A percentile compares a stretch with the other conserved stretches of the same genome.
Conservation (phyloP, 2,329 filamentous ascomycete genomes). For the Metarhizium brunneum region DNA sequence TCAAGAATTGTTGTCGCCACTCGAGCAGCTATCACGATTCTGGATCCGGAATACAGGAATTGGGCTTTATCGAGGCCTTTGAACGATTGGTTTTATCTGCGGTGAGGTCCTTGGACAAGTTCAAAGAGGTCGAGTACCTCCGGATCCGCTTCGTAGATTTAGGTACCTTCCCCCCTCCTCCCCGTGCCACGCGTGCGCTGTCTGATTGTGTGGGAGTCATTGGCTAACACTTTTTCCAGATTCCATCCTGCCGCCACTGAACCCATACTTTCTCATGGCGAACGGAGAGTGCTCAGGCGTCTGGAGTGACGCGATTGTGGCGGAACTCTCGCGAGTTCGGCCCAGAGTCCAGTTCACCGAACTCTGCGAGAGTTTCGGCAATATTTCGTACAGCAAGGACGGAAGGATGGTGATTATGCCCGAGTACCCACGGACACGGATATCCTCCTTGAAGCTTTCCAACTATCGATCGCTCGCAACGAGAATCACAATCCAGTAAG, state of each 20-base stretch:
- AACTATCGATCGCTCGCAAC: conserved; percentile 44
- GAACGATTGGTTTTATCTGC: conserved; percentile 58
- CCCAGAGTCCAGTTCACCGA: conserved; percentile 51
- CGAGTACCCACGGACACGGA: conserved; percentile 41
- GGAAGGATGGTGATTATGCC: conserved; percentile 47
- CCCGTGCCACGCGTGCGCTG: too few relatives aligned
- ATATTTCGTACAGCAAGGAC: conserved; percentile 49
- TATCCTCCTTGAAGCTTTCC: conserved; percentile 46
- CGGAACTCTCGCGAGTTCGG: conserved; percentile 47
- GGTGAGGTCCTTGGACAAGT: conserved; percentile 48
- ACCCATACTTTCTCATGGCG: conserved; percentile 61
- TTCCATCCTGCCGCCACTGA: conserved; percentile 59
- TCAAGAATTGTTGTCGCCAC: conserved; percentile 64
- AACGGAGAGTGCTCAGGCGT: conserved; percentile 56
- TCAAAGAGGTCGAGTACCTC: conserved; percentile 52
- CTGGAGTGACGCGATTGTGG: conserved; percentile 61
- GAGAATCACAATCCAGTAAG: conserved; percentile 27
- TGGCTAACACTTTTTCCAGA: conserved; percentile 31
- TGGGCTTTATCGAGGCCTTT: conserved; percentile 63
- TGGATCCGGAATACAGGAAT: conserved; percentile 61
- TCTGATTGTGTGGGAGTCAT: too few relatives aligned
- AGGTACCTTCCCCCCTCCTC: conserved; percentile 30
- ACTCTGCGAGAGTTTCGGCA: conserved; percentile 54
- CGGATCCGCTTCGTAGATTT: conserved; percentile 69
- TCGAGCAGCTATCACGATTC: conserved; percentile 48